A percentile compares a stretch with the other conserved stretches of the same genome.
Evolutionary conservation across 2,329 filamentous ascomycete genomes (phyloP).

Genomic region (Beauveria medogensis): DNA sequence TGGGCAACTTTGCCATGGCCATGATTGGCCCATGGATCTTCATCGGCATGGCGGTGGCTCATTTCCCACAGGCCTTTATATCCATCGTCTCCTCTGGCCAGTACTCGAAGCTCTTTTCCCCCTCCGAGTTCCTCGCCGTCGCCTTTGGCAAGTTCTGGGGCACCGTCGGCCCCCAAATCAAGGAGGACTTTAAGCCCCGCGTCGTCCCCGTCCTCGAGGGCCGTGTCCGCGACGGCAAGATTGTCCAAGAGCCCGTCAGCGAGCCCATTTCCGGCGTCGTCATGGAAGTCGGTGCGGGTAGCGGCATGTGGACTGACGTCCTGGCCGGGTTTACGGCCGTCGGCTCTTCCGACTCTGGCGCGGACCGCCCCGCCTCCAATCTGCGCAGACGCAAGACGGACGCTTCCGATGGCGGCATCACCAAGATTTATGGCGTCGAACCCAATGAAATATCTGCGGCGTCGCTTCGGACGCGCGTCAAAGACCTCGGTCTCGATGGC

Average conservation of each 20-base stretch:
- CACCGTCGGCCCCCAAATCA: slow-evolving; percentile 42
- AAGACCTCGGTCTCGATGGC: slow-evolving; percentile 43
- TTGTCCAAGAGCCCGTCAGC: slow-evolving; percentile 25
- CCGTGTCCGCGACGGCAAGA: slow-evolving; percentile 29
- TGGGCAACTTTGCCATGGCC: slow-evolving; percentile 18
- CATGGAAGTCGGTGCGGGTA: slow-evolving; percentile 55
- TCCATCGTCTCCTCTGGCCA: slow-evolving; percentile 29
- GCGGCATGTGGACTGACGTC: slow-evolving; percentile 51
- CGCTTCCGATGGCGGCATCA: slow-evolving; percentile 23
- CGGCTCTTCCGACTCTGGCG: slow-evolving; percentile 10
- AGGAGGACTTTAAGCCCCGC: slow-evolving; percentile 28
- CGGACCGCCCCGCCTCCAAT: slow-evolving; percentile 11
- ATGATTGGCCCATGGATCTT: slow-evolving; percentile 46
- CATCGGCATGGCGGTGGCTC: slow-evolving; percentile 38
- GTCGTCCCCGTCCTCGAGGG: slow-evolving; percentile 50
- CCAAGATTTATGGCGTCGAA: slow-evolving; percentile 54
- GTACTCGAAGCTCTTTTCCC: slow-evolving; percentile 32
- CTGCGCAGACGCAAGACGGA: slow-evolving; percentile 23
- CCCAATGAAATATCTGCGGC: slow-evolving; percentile 49
- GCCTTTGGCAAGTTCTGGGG: slow-evolving; percentile 59
- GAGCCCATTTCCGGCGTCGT: slow-evolving; percentile 42
- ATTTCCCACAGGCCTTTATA: slow-evolving; percentile 43
- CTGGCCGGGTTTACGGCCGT: slow-evolving; percentile 28
- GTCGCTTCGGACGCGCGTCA: slow-evolving; percentile 37
- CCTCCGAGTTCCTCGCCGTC: slow-evolving; percentile 32